Conservation (phyloP, 495 filamentous ascomycete genomes). For the Annulohypoxylon stygium region DNA sequence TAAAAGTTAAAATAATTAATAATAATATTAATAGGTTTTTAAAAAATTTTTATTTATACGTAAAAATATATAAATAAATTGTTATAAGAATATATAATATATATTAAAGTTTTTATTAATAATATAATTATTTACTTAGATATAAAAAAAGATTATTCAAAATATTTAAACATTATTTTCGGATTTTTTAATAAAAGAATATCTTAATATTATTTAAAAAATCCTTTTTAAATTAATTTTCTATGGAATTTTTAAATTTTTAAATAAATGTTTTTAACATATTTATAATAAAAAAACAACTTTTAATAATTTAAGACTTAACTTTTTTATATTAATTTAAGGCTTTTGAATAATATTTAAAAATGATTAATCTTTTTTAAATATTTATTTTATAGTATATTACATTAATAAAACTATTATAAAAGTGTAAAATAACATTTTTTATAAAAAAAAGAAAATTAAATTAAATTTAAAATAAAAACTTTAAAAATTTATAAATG, state of each 20-base stretch:
- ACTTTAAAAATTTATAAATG: background rate
- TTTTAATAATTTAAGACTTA: background rate
- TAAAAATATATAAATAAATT: too few relatives aligned
- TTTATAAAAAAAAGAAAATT: background rate
- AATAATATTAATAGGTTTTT: background rate
- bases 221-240: background rate
- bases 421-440: background rate
- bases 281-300: background rate
- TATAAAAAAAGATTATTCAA: too few relatives aligned
- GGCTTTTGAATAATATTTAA: background rate
- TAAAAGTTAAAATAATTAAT: too few relatives aligned
- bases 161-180: background rate
- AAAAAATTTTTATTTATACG: background rate
- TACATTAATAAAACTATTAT: background rate
- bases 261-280: background rate
- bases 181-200: background rate
- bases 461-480: background rate
- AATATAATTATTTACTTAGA: constrained; percentile 1
- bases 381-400: too few relatives aligned
- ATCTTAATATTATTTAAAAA: background rate
- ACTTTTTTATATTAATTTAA: background rate
- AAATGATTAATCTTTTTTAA: background rate
- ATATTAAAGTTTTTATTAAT: background rate
- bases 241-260: background rate
- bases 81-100: background rate